Conservation (phyloP, 179 eudicot species). For the Camellia oleifera region DNA sequence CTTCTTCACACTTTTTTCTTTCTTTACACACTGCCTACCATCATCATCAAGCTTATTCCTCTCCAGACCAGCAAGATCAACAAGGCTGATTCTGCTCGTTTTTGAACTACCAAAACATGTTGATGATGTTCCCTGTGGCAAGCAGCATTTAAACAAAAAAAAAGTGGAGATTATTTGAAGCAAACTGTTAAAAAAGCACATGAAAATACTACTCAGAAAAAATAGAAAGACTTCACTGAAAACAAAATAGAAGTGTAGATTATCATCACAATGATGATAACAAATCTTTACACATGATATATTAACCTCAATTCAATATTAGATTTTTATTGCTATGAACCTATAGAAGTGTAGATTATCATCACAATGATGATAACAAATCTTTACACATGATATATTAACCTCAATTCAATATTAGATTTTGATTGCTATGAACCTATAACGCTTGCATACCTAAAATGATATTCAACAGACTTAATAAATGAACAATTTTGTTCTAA, state of each 20-base stretch:
- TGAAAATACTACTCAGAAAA: background rate
- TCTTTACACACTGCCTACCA: constrained; percentile 54
- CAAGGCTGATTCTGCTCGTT: constrained; percentile 78
- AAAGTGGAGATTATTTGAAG: background rate
- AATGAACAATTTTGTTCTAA: background rate
- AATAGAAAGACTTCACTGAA: background rate
- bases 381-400: too few species aligned
- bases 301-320: too few species aligned
- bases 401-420: too few species aligned
- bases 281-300: too few species aligned
- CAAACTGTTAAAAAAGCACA: background rate
- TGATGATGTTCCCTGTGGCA: constrained; percentile 62
- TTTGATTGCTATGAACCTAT: too few species aligned
- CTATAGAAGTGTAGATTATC: too few species aligned
- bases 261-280: too few species aligned
- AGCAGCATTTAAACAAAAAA: background rate
- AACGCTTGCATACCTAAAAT: background rate
- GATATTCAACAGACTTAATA: too few species aligned
- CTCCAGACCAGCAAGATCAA: constrained; percentile 86
- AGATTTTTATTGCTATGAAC: too few species aligned
- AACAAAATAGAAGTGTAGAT: too few species aligned
- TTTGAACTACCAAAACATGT: constrained; percentile 83
- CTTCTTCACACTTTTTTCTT: constrained; percentile 70
- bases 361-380: too few species aligned
- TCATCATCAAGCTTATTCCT: constrained; percentile 54